Evolutionary conservation across 805 yeast species (phyloP).

Genomic region (Saccharomyces paradoxus): DNA sequence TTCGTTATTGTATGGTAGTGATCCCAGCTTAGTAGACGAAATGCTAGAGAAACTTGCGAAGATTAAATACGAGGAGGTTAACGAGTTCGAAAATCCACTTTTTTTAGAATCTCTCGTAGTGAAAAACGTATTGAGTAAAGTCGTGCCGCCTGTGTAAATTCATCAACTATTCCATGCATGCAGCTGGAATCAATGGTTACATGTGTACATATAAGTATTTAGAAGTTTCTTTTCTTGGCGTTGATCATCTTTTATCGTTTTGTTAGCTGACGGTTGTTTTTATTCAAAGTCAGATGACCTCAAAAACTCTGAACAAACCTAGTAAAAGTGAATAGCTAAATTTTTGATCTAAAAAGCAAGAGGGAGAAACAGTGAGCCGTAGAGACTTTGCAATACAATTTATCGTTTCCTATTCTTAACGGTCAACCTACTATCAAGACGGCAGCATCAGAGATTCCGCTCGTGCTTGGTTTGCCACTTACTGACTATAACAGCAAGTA

Average conservation of each 20-base stretch:
- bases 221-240: neutral
- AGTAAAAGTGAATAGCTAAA: too few relatives aligned
- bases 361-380: too few relatives aligned
- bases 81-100: conserved; percentile 17
- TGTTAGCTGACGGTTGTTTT: neutral
- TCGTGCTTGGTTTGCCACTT: too few relatives aligned
- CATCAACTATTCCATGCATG: neutral
- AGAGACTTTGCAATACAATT: too few relatives aligned
- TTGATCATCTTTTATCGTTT: neutral
- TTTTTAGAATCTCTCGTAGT: conserved; percentile 39
- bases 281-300: too few relatives aligned
- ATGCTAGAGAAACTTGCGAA: conserved; percentile 15
- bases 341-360: too few relatives aligned
- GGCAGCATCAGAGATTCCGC: too few relatives aligned
- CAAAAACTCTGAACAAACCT: too few relatives aligned
- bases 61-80: conserved; percentile 12
- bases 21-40: conserved; percentile 21
- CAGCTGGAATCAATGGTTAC: neutral
- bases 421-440: too few relatives aligned
- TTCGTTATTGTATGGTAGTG: conserved; percentile 25
- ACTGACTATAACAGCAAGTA: too few relatives aligned
- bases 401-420: too few relatives aligned
- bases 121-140: conserved; percentile 43
- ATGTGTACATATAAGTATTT: neutral
- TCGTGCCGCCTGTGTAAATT: conserved; percentile 35